Percentiles rank a stretch among this genome's conserved stretches.
These are phyloP conservation scores for Metschnikowia dekortorum DNA, from an alignment of 805 yeast species.

Conservation along the genomic window DNA sequence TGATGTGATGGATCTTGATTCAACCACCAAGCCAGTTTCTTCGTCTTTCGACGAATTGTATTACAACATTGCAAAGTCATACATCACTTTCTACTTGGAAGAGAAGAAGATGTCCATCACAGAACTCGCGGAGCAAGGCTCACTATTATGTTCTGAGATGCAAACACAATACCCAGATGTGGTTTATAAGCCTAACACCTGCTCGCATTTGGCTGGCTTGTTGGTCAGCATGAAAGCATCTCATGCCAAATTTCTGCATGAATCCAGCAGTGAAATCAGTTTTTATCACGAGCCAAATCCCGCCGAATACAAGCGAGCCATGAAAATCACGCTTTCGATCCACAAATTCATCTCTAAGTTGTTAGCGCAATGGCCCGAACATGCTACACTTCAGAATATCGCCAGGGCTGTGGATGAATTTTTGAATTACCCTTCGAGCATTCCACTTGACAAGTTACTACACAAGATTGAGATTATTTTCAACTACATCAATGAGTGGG, in stretches of 20 bases:
- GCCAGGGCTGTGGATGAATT: conserved; percentile 62
- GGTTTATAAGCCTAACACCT: conserved; percentile 13
- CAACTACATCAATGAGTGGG: conserved; percentile 86
- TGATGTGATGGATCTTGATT: conserved; percentile 43
- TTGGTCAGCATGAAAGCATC: conserved; percentile 19
- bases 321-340: conserved; percentile 36
- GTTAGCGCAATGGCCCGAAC: conserved; percentile 85
- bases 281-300: conserved; percentile 63
- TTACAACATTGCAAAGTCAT: conserved; percentile 45
- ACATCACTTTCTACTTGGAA: conserved; percentile 39
- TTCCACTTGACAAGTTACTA: conserved; percentile 73
- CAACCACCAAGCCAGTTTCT: conserved; percentile 14
- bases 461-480: conserved; percentile 85
- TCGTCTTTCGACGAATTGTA: conserved; percentile 43
- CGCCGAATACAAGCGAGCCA: conserved; percentile 58
- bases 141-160: conserved; percentile 12
- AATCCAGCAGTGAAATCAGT: conserved; percentile 27
- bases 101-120: conserved; percentile 7
- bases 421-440: conserved; percentile 52
- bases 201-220: conserved; percentile 21
- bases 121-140: conserved; percentile 12
- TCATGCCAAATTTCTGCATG: conserved; percentile 16
- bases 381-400: conserved; percentile 76
- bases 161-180: conserved; percentile 8
- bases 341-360: conserved; percentile 37